Percentiles rank a stretch among this genome's conserved stretches.
Conservation (phyloP, 2,329 filamentous ascomycete genomes). For the Colletotrichum truncatum region DNA sequence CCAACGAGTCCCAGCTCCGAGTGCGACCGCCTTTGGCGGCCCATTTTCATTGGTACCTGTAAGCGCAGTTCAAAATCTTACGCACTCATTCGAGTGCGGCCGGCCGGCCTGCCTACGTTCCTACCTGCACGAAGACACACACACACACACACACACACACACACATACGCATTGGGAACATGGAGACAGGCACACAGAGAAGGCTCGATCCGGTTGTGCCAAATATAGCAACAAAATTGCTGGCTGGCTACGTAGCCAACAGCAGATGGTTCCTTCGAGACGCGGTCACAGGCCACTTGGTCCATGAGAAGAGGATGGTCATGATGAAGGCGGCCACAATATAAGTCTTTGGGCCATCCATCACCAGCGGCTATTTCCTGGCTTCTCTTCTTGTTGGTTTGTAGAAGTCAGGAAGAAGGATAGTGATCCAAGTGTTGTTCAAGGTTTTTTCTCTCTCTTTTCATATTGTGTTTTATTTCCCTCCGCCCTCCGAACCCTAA, state of each 20-base stretch:
- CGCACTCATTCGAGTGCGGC: constrained; percentile 24
- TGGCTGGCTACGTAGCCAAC: constrained; percentile 26
- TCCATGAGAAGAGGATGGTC: constrained; percentile 39
- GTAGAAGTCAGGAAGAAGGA: constrained; percentile 53
- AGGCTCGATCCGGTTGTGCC: constrained; percentile 19
- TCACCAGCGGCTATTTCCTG: constrained; percentile 47
- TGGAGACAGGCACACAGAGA: constrained; percentile 5
- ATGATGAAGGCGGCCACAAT: constrained; percentile 58
- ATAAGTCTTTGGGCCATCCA: constrained; percentile 65
- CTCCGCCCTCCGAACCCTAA: constrained; percentile 41
- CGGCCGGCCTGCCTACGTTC: constrained; percentile 24
- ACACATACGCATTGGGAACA: not conserved
- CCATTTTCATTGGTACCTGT: constrained; percentile 55
- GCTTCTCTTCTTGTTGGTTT: constrained; percentile 48
- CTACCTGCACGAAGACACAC: constrained; percentile 9
- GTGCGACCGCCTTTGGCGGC: constrained; percentile 32
- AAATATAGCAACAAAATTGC: constrained; percentile 32
- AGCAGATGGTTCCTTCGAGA: constrained; percentile 25
- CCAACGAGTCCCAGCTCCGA: constrained; percentile 32
- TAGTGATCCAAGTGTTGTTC: constrained; percentile 60
- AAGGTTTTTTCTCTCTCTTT: constrained; percentile 50
- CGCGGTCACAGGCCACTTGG: constrained; percentile 22
- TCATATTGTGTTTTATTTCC: constrained; percentile 45
- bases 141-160: not conserved
- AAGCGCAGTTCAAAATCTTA: constrained; percentile 49